Base-by-base conservation (phyloP, 2,329 filamentous ascomycete species). In the Pseudopyrenochaeta lycopersici region DNA sequence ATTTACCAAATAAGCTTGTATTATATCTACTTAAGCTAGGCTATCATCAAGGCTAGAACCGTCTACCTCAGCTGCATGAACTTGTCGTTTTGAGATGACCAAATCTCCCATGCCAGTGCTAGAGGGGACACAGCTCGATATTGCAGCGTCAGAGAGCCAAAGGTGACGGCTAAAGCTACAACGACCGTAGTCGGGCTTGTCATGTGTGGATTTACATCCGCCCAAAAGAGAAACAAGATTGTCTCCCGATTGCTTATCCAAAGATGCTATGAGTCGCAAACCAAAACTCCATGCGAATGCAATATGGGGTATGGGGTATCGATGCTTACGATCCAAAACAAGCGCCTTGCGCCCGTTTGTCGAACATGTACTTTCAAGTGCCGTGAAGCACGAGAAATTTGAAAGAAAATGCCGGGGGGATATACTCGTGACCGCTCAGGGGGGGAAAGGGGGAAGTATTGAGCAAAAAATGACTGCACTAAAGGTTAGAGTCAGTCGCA, bases 321-420 rank as follows among this genome's bases (percentile, higher is more conserved):
- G 62, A 64, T 63, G 63, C 63, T 63, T 64, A 63, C 55, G 56
- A 42, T 58, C 56, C 46, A 49, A 60, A 54, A 46, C 52, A 49
- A 39, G 58, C 58, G 58, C 58, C 57, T 40, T 46, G 55, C 55
- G 55, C 60, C 54, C 23, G 4, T 27, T 17, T 32, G 41, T 49
- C 18, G 40, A 51, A 46, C 44, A 30, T 52, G 46, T 54, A 56
- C 44, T 46, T 44, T 27, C 41, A 15, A 46, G 17, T 31, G 54
- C 35, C n/a, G 41, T 52, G 31, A 32, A 48, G 44, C 29, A 45
- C 18, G 17, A 32, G 23, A 21, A 20, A 33, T 17, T 38, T n/a
- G 15, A 39, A 48, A 45, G 31, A 48, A 53, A 48, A 32, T 39
- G 27, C 10, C 18, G 30, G 49, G n/a, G 44, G 23, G 32, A 46